Evolutionary conservation across 1,139 yeast species (phyloP), one percentile per base, ranked within the genome.

Genomic region (Geotrichum carabidarum): DNA sequence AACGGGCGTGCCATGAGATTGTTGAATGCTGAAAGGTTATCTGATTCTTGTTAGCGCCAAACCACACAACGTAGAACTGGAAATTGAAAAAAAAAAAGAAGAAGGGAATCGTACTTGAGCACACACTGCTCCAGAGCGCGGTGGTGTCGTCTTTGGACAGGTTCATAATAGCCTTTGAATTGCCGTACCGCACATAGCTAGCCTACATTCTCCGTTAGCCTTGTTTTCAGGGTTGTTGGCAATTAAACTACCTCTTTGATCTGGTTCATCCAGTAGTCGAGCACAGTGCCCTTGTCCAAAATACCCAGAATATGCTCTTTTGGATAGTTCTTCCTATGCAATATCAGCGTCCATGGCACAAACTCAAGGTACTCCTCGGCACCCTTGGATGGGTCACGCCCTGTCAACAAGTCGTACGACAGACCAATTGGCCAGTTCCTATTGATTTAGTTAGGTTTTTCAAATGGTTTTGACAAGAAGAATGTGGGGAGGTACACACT

Each of bases 391-490:
- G 76, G 78, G 51, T 73, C 73, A 18, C 66, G 56, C 0, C 72
- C 74, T 18, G 74, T 72, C 54, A 78, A 67, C 22, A 76, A 67
- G 61, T 89, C 96, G 63, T 77, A 80, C 4, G 84, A 69, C 4
- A 86, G 72, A 0, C 96, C 96, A 5, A 84, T 70, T 0, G 97
- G 97, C 61, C 82, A 72, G 61, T 86, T 83, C 95, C 67, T 63
- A 12, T 48, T 9, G 2, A 2, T 12, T 37, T 32, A 11, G 34
- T 49, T 34, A 44, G 53, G 18, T n/a, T 18, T 36, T 8, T 17
- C 14, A 17, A 12, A 4, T 40, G 17, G 7, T n/a, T 8, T 9
- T 15, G 8, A 35, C 48, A 44, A 15, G 5, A 4, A 7, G 32
- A 2, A 14, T 31, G 14, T n/a, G 9, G 31, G 31, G 31, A 12